Percentiles rank a stretch among this genome's conserved stretches.
These are phyloP conservation scores for Emiliania huxleyi DNA, from an alignment of 78 protist species.

Conservation along the genomic window DNA sequence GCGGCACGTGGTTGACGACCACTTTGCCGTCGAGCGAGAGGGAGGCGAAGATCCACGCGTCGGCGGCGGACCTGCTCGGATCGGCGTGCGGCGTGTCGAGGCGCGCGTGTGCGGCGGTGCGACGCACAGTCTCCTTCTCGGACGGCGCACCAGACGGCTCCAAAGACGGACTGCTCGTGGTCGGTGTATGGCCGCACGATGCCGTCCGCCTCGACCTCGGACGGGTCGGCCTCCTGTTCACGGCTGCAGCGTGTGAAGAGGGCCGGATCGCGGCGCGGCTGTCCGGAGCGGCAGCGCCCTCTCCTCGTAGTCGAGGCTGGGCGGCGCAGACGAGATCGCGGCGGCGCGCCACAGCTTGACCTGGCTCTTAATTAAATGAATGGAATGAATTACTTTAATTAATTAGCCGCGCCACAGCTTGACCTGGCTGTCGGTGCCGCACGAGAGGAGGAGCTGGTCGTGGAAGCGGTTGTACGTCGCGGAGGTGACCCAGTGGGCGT, in stretches of 20 bases:
- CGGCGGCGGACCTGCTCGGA: not conserved
- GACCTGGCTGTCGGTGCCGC: not conserved
- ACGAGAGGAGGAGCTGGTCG: slow-evolving; percentile 9
- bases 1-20: not conserved
- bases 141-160: not conserved
- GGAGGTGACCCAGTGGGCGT: not conserved
- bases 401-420: slow-evolving; percentile 28
- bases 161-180: not conserved
- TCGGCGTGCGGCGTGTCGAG: not conserved
- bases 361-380: too few relatives aligned
- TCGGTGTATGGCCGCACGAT: not conserved
- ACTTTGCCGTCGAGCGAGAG: slow-evolving; percentile 7
- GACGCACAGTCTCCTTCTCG: too few relatives aligned
- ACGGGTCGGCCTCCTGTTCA: not conserved
- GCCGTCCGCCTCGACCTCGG: not conserved
- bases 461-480: not conserved
- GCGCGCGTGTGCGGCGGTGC: too few relatives aligned
- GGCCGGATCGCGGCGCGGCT: too few relatives aligned
- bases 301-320: not conserved
- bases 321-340: not conserved
- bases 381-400: too few relatives aligned
- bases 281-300: too few relatives aligned
- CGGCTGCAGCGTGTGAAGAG: too few relatives aligned
- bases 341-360: slow-evolving; percentile 13
- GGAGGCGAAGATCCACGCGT: slow-evolving; percentile 7